Conservation (phyloP, 495 filamentous ascomycete genomes). For the Lepidopterella palustris region DNA sequence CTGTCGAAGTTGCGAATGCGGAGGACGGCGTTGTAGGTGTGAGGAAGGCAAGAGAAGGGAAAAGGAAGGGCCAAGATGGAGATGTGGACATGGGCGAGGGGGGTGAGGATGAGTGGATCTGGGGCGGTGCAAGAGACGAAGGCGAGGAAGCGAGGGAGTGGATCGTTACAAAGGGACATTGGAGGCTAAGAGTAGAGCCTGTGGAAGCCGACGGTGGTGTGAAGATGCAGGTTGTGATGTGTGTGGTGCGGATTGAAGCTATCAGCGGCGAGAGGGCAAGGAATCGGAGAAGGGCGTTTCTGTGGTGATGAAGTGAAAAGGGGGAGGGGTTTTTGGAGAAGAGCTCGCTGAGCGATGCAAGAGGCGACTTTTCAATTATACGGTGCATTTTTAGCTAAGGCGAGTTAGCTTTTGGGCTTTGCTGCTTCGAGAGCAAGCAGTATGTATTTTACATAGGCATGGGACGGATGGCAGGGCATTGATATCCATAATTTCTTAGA, state of each 20-base stretch:
- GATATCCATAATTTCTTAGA: too few species aligned
- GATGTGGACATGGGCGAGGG: conserved; percentile 18
- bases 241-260: conserved; percentile 76
- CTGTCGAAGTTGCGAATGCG: conserved; percentile 13
- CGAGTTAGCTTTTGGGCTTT: too few species aligned
- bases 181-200: conserved; percentile 64
- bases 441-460: too few species aligned
- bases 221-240: conserved; percentile 57
- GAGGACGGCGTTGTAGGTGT: conserved; percentile 12
- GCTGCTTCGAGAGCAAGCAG: too few species aligned
- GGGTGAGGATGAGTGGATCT: conserved; percentile 20
- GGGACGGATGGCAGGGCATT: too few species aligned
- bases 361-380: too few species aligned
- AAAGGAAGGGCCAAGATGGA: conserved; percentile 15
- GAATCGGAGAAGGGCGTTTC: conserved; percentile 63
- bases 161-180: conserved; percentile 74
- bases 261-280: conserved; percentile 59
- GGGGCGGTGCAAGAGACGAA: conserved; percentile 24
- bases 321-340: background rate
- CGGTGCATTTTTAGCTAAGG: too few species aligned
- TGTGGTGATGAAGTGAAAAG: conserved; percentile 32
- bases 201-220: conserved; percentile 39
- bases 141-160: conserved; percentile 45
- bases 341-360: too few species aligned
- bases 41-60: background rate